Percentiles rank a stretch among this genome's conserved stretches.
These are phyloP conservation scores for Saccharum officinarum DNA, from an alignment of 176 grass and related monocot species.

Conservation along the genomic window DNA sequence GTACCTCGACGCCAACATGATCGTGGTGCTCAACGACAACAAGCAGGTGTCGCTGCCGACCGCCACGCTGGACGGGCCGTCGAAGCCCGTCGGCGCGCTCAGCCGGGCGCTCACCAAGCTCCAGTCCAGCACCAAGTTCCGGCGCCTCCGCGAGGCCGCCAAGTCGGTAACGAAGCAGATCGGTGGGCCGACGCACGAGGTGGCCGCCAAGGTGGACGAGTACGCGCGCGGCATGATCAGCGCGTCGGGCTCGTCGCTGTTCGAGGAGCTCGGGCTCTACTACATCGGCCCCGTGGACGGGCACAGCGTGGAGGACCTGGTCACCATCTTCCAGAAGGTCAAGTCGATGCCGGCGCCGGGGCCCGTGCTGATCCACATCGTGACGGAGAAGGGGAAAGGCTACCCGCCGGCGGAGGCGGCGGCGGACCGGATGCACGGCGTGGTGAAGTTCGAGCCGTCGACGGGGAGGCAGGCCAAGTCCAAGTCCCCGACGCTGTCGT, in stretches of 20 bases:
- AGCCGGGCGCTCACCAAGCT: slow-evolving; percentile 89
- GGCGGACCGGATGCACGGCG: slow-evolving; percentile 91
- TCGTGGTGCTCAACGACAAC: slow-evolving; percentile 93
- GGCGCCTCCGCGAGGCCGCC: slow-evolving; percentile 73
- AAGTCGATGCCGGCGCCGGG: slow-evolving; percentile 82
- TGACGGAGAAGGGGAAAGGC: slow-evolving; percentile 92
- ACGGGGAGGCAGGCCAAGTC: slow-evolving; percentile 75
- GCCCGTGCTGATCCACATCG: slow-evolving; percentile 81
- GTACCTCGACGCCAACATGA: slow-evolving; percentile 86
- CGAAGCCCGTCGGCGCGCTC: slow-evolving; percentile 79
- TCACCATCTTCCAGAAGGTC: slow-evolving; percentile 79
- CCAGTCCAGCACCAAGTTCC: slow-evolving; percentile 87
- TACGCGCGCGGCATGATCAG: slow-evolving; percentile 82
- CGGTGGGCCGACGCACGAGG: slow-evolving; percentile 62
- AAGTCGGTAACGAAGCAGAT: slow-evolving; percentile 91
- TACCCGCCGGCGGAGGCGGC: slow-evolving; percentile 90
- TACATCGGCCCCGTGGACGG: slow-evolving; percentile 98
- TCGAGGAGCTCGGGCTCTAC: slow-evolving; percentile 96
- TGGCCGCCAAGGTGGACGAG: slow-evolving; percentile 86
- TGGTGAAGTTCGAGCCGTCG: slow-evolving; percentile 75
- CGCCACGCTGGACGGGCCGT: slow-evolving; percentile 75
- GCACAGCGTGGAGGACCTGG: slow-evolving; percentile 77
- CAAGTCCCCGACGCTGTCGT: slow-evolving; percentile 46
- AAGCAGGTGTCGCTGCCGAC: slow-evolving; percentile 95
- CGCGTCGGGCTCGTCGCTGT: slow-evolving; percentile 57